These are phyloP conservation scores for Neurospora tetraspora DNA, from an alignment of 495 filamentous ascomycete genomes.

Conservation along the genomic window DNA sequence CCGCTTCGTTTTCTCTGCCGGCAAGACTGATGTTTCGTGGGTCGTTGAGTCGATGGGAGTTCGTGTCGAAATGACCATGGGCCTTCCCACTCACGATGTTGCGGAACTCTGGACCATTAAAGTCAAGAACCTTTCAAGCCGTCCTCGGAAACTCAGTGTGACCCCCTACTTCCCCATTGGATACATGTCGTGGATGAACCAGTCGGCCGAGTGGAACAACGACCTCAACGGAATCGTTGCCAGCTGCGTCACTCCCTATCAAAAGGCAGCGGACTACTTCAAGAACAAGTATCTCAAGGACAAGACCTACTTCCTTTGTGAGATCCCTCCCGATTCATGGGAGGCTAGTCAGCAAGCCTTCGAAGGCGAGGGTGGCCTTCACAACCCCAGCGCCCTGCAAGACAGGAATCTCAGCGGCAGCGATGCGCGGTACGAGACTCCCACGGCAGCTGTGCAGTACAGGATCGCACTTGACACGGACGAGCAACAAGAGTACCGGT, in stretches of 20 bases:
- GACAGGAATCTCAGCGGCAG: slow-evolving; percentile 26
- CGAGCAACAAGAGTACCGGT: slow-evolving; percentile 39
- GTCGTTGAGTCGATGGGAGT: slow-evolving; percentile 39
- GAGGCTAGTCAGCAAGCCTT: slow-evolving; percentile 41
- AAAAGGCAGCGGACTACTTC: slow-evolving; percentile 45
- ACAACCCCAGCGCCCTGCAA: slow-evolving; percentile 36
- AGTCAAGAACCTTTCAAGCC: slow-evolving; percentile 39
- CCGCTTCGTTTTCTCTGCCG: slow-evolving; percentile 43
- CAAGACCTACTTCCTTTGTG: slow-evolving; percentile 47
- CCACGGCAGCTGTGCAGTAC: slow-evolving; percentile 45
- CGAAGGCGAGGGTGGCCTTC: slow-evolving; percentile 47
- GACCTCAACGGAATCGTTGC: slow-evolving; percentile 39
- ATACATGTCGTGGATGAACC: slow-evolving; percentile 54
- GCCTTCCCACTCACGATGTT: slow-evolving; percentile 42
- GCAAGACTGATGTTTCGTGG: slow-evolving; percentile 45
- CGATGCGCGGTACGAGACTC: slow-evolving; percentile 46
- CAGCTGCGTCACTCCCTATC: slow-evolving; percentile 44
- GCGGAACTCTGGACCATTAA: slow-evolving; percentile 46
- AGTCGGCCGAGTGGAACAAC: slow-evolving; percentile 39
- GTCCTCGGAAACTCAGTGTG: slow-evolving; percentile 36
- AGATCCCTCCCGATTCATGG: slow-evolving; percentile 40
- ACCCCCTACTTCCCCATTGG: slow-evolving; percentile 48
- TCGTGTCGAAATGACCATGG: slow-evolving; percentile 43
- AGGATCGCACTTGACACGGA: slow-evolving; percentile 26
- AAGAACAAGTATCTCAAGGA: slow-evolving; percentile 48